Conservation (phyloP, 176 grass and related monocot genomes). For the Oropetium thomaeum region DNA sequence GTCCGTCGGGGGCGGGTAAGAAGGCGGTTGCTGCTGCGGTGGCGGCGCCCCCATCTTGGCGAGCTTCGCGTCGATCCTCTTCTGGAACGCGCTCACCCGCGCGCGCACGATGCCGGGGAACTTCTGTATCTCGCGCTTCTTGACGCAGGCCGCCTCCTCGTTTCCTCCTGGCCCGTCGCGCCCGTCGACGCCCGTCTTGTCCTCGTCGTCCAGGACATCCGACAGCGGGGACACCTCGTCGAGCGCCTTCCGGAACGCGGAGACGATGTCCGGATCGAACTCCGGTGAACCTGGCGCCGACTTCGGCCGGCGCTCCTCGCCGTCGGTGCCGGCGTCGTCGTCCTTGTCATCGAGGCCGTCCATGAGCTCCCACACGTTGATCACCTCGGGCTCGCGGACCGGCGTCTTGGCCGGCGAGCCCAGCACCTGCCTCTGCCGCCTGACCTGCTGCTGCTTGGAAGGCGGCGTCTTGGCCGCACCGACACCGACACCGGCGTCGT, state of each 20-base stretch:
- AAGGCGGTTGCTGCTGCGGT: neutral
- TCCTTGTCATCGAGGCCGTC: slow-evolving; percentile 75
- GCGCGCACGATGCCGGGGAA: slow-evolving; percentile 68
- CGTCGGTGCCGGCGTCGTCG: neutral
- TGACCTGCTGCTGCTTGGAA: slow-evolving; percentile 26
- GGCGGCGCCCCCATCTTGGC: slow-evolving; percentile 26
- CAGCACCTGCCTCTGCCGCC: slow-evolving; percentile 41
- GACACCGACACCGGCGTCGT: slow-evolving; percentile 6
- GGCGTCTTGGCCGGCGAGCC: slow-evolving; percentile 61
- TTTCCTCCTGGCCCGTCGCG: neutral
- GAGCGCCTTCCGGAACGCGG: slow-evolving; percentile 50
- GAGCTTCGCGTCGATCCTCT: slow-evolving; percentile 69
- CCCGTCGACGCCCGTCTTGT: slow-evolving; percentile 23
- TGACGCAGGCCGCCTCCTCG: slow-evolving; percentile 5
- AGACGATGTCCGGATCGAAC: slow-evolving; percentile 58
- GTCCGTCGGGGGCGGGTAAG: slow-evolving; percentile 34
- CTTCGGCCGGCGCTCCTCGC: neutral
- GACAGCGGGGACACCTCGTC: slow-evolving; percentile 17
- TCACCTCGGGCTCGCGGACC: slow-evolving; percentile 64
- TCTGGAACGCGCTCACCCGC: slow-evolving; percentile 69
- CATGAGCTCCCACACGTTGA: slow-evolving; percentile 99
- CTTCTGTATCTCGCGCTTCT: slow-evolving; percentile 56
- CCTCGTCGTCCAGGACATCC: neutral
- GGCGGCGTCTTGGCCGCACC: neutral
- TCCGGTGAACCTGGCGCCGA: slow-evolving; percentile 34